A percentile compares a stretch with the other conserved stretches of the same genome.
Evolutionary conservation across 345 rosid species (phyloP).

Genomic region (Conringia planisiliqua): DNA sequence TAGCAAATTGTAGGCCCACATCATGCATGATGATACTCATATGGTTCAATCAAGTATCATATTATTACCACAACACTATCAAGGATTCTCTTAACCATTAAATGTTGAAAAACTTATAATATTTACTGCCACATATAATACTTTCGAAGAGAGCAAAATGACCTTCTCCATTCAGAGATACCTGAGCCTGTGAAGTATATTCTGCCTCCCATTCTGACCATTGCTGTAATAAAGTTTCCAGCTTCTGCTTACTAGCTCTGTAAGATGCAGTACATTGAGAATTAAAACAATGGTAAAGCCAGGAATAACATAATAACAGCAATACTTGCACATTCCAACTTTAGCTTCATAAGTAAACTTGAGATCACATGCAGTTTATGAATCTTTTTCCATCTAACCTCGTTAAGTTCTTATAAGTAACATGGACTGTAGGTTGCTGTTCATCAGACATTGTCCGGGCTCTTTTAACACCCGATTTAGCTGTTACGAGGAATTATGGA

Average conservation of each 20-base stretch:
- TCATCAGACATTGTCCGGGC: slow-evolving; percentile 45
- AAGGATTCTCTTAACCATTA: neutral
- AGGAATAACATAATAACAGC: neutral
- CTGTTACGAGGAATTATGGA: slow-evolving; percentile 57
- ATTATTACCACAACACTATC: neutral
- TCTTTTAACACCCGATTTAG: slow-evolving; percentile 62
- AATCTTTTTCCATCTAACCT: slow-evolving; percentile 46
- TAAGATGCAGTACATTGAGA: slow-evolving; percentile 13
- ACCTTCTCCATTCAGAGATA: slow-evolving; percentile 33
- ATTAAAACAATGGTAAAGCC: neutral
- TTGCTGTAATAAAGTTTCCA: slow-evolving; percentile 71
- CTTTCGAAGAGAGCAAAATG: slow-evolving; percentile 4
- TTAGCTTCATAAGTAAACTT: slow-evolving; percentile 10
- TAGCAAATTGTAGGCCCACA: neutral
- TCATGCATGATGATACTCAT: neutral
- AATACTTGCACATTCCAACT: neutral
- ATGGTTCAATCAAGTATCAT: neutral
- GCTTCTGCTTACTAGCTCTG: slow-evolving; percentile 89
- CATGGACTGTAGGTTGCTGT: slow-evolving; percentile 69
- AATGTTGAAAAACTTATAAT: neutral
- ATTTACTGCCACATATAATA: neutral
- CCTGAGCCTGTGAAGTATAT: slow-evolving; percentile 44
- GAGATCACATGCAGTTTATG: neutral
- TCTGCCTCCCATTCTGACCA: slow-evolving; percentile 97
- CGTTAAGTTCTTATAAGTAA: slow-evolving; percentile 59